Evolutionary conservation across 2,329 filamentous ascomycete genomes (phyloP), one percentile per base, ranked within the genome.

Genomic region (Huntiella savannae): DNA sequence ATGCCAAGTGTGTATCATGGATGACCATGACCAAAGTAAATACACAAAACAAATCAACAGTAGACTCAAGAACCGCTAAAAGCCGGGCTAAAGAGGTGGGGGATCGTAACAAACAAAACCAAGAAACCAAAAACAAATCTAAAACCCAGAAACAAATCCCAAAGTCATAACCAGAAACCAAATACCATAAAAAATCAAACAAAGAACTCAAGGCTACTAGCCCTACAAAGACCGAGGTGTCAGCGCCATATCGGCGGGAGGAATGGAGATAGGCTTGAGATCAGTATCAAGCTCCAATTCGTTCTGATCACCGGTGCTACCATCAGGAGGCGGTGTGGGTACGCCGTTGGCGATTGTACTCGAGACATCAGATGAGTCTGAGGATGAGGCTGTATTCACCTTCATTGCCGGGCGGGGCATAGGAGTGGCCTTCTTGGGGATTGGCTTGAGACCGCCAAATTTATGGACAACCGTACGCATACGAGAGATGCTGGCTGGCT

Each of bases 361-460:
- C 4, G 48, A 33, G 8, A 43, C 17, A 4, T 47, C 44, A 19
- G 37, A 39, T n/a, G 41, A 40, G 7, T 43, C 47, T 28, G 22
- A 28, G 7, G 22, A 28, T 28, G 22, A 28, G 28, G 43, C 35
- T 5, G 36, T 45, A 10, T 28, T 28, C 22, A 28, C 7, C 8
- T 28, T 28, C 22, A 28, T 28, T 3, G 6, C 22, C 22, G 10
- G 44, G 36, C 35, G 35, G 19, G 22, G 74, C 28, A 91, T 92
- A 0, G 85, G 85, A 3, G 81, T 74, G 58, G 85, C 88, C 57
- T 85, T 85, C 56, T 80, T 83, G 10, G 93, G 66, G 0, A 93
- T 84, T 55, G 87, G 80, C 59, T 92, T 92, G 48, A 94, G 67
- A 4, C 82, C 82, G 1, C 82, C 83, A 28, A 28, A 28, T 28